phyloP scores from a whole-genome alignment of 2,329 filamentous ascomycete species.

The Fusarium algeriense region DNA sequence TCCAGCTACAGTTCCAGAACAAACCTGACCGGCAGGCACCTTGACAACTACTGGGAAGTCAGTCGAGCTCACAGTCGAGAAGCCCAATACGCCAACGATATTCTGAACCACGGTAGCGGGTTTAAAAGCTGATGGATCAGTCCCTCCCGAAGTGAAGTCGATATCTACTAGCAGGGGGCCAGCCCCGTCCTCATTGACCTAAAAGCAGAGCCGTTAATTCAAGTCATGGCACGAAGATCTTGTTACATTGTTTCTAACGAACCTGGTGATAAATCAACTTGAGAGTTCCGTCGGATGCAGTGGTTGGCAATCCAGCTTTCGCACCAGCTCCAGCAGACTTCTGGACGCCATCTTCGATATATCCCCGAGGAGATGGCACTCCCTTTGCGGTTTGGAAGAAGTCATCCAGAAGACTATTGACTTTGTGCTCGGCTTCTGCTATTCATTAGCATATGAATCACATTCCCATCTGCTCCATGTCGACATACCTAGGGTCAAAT shows the following conservation, averaged over 20 bases:
- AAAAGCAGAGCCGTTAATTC: neutral
- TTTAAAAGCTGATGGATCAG: conserved; percentile 9
- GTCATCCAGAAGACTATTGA: conserved; percentile 6
- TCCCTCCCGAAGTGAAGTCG: conserved; percentile 10
- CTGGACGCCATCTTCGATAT: neutral
- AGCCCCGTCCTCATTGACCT: conserved; percentile 16
- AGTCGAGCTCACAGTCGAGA: conserved; percentile 11
- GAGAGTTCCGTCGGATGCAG: conserved; percentile 6
- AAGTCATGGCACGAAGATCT: neutral
- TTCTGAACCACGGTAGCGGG: conserved; percentile 5
- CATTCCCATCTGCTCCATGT: no score
- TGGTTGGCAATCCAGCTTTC: neutral
- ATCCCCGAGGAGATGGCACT: conserved; percentile 13
- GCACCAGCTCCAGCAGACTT: conserved; percentile 1
- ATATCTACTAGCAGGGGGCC: conserved; percentile 5
- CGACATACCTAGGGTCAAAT: neutral
- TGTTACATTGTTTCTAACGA: neutral
- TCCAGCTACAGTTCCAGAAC: conserved; percentile 9
- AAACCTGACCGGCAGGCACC: neutral
- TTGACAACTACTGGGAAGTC: conserved; percentile 9
- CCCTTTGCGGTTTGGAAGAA: conserved; percentile 14
- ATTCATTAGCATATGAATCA: neutral
- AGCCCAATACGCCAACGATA: conserved; percentile 7
- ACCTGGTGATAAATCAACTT: conserved; percentile 22
- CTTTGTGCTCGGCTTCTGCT: neutral